A percentile compares a stretch with the other conserved stretches of the same genome.
These are phyloP conservation scores for Plasmodium fragile DNA, from an alignment of 169 alveolate species.

Conservation along the genomic window DNA sequence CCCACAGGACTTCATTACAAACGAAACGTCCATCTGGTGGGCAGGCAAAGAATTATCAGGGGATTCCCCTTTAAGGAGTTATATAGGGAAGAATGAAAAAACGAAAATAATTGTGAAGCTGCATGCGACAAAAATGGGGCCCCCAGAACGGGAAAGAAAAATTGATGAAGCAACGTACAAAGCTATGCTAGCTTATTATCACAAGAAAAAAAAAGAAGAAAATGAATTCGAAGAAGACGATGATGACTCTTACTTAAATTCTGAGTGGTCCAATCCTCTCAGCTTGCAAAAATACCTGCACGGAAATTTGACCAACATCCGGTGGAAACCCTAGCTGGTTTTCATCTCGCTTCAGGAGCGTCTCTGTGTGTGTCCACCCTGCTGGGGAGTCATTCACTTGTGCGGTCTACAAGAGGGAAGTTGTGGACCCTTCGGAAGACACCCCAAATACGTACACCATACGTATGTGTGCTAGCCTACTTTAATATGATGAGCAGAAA, in stretches of 20 bases:
- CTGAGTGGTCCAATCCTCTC: slow-evolving; percentile 96
- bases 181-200: slow-evolving; percentile 95
- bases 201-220: slow-evolving; percentile 93
- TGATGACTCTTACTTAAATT: slow-evolving; percentile 94
- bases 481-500: neutral
- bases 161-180: slow-evolving; percentile 95
- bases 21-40: slow-evolving; percentile 94
- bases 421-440: no score
- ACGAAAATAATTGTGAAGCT: slow-evolving; percentile 94
- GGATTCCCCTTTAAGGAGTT: slow-evolving; percentile 89
- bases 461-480: neutral
- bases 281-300: slow-evolving; percentile 89
- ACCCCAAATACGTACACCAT: no score
- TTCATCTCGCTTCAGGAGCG: no score
- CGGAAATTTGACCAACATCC: slow-evolving; percentile 76
- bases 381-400: no score
- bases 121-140: slow-evolving; percentile 91
- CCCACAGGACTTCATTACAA: slow-evolving; percentile 84
- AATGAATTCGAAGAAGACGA: slow-evolving; percentile 92
- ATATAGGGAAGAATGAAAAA: slow-evolving; percentile 94
- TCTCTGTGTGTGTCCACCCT: no score
- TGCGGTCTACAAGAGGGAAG: no score
- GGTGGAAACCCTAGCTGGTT: slow-evolving; percentile 53
- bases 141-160: slow-evolving; percentile 97
- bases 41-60: slow-evolving; percentile 95